A percentile compares a stretch with the other conserved stretches of the same genome.
Conservation (phyloP, 371 early-diverging fungal species). For the Rhizopus stolonifer region DNA sequence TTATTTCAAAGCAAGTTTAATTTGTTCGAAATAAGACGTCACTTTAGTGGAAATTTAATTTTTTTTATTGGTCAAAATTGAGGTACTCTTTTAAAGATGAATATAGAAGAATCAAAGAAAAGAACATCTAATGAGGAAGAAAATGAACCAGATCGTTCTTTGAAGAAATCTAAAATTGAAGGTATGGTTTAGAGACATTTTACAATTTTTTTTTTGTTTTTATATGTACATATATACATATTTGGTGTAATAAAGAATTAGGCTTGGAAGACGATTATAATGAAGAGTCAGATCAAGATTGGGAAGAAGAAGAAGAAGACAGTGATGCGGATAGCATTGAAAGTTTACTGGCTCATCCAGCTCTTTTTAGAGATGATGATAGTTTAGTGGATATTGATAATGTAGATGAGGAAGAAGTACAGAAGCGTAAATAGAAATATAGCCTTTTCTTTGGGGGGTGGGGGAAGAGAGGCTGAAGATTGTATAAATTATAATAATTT, state of each 20-base stretch:
- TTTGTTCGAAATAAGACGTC: too few relatives aligned
- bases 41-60: too few relatives aligned
- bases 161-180: too few relatives aligned
- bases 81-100: not conserved
- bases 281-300: conserved; percentile 53
- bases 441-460: too few relatives aligned
- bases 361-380: conserved; percentile 30
- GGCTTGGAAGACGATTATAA: conserved; percentile 31
- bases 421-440: not conserved
- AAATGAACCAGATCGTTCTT: too few relatives aligned
- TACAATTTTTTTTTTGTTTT: conserved; percentile 16
- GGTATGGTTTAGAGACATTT: conserved; percentile 9
- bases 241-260: too few relatives aligned
- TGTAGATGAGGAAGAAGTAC: conserved; percentile 30
- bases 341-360: conserved; percentile 26
- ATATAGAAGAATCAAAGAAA: not conserved
- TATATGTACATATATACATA: too few relatives aligned
- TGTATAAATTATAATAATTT: conserved; percentile 1
- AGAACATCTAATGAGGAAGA: too few relatives aligned
- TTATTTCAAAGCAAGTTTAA: too few relatives aligned
- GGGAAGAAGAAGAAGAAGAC: conserved; percentile 28
- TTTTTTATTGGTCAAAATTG: too few relatives aligned
- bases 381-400: conserved; percentile 27
- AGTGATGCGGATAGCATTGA: conserved; percentile 21
- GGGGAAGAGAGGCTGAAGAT: not conserved